Evolutionary conservation across 148 eudicot genomes (phyloP).

Genomic region (Camellia japonica): DNA sequence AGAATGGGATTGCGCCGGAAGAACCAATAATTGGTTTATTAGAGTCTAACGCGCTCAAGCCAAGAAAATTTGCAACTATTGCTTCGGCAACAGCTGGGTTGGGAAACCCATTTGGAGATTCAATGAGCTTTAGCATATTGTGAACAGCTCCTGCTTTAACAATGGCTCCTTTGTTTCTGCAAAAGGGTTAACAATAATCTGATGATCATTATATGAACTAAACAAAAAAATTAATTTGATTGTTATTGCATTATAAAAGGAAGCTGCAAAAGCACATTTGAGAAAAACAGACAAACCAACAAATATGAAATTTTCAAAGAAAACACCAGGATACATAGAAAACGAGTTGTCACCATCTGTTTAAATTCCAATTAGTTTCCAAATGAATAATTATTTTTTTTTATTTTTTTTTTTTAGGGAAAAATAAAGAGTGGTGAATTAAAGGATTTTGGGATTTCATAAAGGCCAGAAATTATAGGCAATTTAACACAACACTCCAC

Average conservation of each 20-base stretch:
- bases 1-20: slow-evolving; percentile 66
- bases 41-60: slow-evolving; percentile 72
- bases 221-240: too few relatives aligned
- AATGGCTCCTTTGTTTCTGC: slow-evolving; percentile 82
- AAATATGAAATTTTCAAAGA: background rate
- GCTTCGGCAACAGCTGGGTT: slow-evolving; percentile 49
- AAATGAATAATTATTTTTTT: background rate
- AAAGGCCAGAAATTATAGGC: background rate
- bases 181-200: background rate
- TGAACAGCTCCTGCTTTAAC: slow-evolving; percentile 86
- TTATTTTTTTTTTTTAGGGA: background rate
- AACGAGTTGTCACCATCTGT: background rate
- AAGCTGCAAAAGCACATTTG: background rate
- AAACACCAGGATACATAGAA: background rate
- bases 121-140: slow-evolving; percentile 69
- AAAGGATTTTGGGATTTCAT: background rate
- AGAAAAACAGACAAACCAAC: background rate
- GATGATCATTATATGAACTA: background rate
- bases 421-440: background rate
- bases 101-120: slow-evolving; percentile 39
- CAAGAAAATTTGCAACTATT: slow-evolving; percentile 79
- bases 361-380: background rate
- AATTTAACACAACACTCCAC: too few relatives aligned
- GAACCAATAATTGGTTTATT: slow-evolving; percentile 73
- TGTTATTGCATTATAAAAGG: too few relatives aligned